Percentiles rank a stretch among this genome's conserved stretches.
These are phyloP conservation scores for Ogataea nitratoaversa DNA, from an alignment of 805 yeast genomes.

Conservation along the genomic window DNA sequence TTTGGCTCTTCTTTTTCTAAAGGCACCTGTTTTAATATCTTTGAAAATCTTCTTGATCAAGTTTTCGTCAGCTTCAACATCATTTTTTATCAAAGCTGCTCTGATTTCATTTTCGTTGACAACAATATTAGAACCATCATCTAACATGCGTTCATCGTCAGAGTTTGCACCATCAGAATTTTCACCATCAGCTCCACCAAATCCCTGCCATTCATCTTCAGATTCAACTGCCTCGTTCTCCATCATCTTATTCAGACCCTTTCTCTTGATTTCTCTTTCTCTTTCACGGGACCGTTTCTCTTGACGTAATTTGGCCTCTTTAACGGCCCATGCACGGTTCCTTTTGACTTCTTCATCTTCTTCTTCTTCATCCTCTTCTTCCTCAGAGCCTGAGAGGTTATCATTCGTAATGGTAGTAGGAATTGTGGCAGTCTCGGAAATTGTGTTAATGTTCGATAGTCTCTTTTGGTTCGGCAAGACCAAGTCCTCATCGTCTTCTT, in stretches of 20 bases:
- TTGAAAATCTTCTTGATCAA: slow-evolving; percentile 63
- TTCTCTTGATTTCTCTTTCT: slow-evolving; percentile 49
- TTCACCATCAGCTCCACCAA: slow-evolving; percentile 72
- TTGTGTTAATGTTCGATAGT: background rate
- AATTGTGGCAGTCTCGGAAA: too few relatives aligned
- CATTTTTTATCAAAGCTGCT: slow-evolving; percentile 53
- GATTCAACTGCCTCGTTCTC: slow-evolving; percentile 87
- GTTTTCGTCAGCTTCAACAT: slow-evolving; percentile 56
- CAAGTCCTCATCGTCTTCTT: slow-evolving; percentile 22
- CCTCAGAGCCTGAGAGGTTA: slow-evolving; percentile 2
- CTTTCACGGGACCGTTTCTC: slow-evolving; percentile 27
- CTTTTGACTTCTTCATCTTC: slow-evolving; percentile 37
- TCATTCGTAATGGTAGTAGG: background rate
- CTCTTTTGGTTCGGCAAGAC: background rate
- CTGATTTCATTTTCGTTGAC: slow-evolving; percentile 57
- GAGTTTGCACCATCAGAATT: slow-evolving; percentile 56
- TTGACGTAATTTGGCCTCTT: slow-evolving; percentile 22
- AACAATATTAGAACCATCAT: slow-evolving; percentile 57
- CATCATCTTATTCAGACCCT: slow-evolving; percentile 55
- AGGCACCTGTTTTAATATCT: slow-evolving; percentile 69
- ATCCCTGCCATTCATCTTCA: slow-evolving; percentile 82
- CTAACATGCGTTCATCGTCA: slow-evolving; percentile 76
- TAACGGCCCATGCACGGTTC: slow-evolving; percentile 19
- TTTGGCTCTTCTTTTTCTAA: slow-evolving; percentile 53
- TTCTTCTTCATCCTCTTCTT: slow-evolving; percentile 25